Evolutionary conservation across 495 filamentous ascomycete genomes (phyloP), one percentile per base, ranked within the genome.

Genomic region (Podospora conica): DNA sequence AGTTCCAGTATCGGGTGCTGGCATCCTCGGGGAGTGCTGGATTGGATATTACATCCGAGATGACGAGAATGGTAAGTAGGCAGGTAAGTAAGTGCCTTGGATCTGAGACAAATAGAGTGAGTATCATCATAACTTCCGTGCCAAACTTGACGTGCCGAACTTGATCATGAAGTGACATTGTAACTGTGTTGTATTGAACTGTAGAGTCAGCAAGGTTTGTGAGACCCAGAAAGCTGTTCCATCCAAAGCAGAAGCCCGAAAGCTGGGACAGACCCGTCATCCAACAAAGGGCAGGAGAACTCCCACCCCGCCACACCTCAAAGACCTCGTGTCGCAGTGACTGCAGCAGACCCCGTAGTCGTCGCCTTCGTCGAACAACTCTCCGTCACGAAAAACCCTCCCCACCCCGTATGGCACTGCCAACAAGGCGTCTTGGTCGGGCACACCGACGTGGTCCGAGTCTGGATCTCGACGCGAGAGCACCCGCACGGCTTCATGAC

Each of bases 361-460:
- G 10, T 6, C 9, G 59, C n/a, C 29, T 67, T 60, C 9, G 60
- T 28, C 2, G 57, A 11, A 24, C 69, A 73, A 4, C 58, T 22
- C 65, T 65, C 28, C 3, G 66, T 68, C 3, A 53, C 33, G 3
- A 66, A 55, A 24, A 71, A 71, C 4, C 65, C 70, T 3, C 71
- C 71, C 71, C 71, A 74, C 3, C 69, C 71, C 3, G 71, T 71
- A 18, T 65, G 61, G 61, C 69, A 71, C 65, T 71, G 68, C n/a
- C 62, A 68, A 61, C 71, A 74, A 1, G 69, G 69, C 7, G 71
- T 66, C 21, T 29, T 48, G 7, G 68, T 74, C 20, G 71, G 63
- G 55, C 67, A 73, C 24, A 70, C 21, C 3, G 73, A 72, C 15
- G 62, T 67, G 9, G 70, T 69, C 20, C 64, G 60, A 3, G 70